phyloP scores from a whole-genome alignment of 768 basidiomycete genomes.

The Mycena polygramma region DNA sequence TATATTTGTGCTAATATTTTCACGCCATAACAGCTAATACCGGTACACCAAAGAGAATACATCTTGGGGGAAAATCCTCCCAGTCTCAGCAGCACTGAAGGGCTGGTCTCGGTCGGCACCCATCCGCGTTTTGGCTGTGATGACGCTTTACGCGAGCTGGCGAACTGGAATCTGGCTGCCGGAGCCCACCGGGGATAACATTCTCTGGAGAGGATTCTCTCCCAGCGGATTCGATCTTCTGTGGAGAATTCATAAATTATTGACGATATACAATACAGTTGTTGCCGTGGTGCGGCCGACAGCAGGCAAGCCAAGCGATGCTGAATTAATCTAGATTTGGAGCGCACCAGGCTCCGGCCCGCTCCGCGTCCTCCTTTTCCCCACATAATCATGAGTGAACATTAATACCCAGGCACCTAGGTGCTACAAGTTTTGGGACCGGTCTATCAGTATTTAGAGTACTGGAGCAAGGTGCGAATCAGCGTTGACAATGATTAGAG shows the following conservation, averaged over 20 bases:
- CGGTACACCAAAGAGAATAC: no score
- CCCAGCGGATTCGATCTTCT: no score
- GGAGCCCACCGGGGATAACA: no score
- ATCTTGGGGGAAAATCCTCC: no score
- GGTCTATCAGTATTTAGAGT: conserved; percentile 35
- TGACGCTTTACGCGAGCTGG: no score
- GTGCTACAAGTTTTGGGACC: conserved; percentile 18
- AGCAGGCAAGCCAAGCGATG: neutral
- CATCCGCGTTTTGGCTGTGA: no score
- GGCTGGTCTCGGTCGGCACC: no score
- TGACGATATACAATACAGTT: conserved; percentile 10
- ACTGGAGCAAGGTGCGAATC: conserved; percentile 17
- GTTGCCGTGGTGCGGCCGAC: neutral
- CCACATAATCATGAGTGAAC: conserved; percentile 9
- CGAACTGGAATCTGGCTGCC: no score
- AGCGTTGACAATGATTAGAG: neutral
- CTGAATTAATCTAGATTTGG: conserved; percentile 8
- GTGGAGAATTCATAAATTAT: conserved; percentile 16
- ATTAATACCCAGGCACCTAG: conserved; percentile 21
- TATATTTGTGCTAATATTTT: no score
- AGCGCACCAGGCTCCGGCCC: neutral
- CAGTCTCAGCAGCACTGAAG: no score
- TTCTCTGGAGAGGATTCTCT: no score
- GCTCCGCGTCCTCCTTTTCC: neutral
- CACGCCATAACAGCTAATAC: no score